Evolutionary conservation across 1,139 yeast genomes (phyloP).

Genomic region (Spencermartinsiella ligniputridi): DNA sequence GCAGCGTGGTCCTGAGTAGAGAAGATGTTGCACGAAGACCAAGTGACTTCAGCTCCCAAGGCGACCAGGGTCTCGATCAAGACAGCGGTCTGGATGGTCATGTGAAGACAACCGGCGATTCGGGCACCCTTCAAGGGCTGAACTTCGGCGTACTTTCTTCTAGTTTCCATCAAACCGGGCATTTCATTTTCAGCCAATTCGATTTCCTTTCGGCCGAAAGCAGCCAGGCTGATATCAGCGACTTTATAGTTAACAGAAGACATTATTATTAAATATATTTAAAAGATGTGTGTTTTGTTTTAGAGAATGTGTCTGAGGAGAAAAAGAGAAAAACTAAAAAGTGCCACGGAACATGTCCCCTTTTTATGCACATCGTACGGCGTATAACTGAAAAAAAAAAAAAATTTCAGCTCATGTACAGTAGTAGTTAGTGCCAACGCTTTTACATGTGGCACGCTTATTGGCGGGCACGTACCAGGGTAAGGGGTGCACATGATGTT

Average conservation of each 20-base stretch:
- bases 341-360: too few species aligned
- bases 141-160: constrained; percentile 83
- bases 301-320: constrained; percentile 1
- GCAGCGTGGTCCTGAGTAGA: constrained; percentile 99
- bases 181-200: constrained; percentile 99
- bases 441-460: too few species aligned
- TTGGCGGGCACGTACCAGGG: too few species aligned
- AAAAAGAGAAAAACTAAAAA: constrained; percentile 4
- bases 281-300: constrained; percentile 1
- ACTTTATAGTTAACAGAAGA: constrained; percentile 71
- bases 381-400: background rate
- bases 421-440: too few species aligned
- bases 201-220: constrained; percentile 99
- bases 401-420: too few species aligned
- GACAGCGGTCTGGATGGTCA: constrained; percentile 99
- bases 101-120: constrained; percentile 98
- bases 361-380: constrained; percentile 6
- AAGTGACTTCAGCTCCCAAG: constrained; percentile 99
- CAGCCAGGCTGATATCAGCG: constrained; percentile 98
- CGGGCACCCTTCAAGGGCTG: constrained; percentile 99
- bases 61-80: constrained; percentile 96
- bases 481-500: too few species aligned
- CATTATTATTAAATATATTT: constrained; percentile 16
- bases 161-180: constrained; percentile 99
- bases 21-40: constrained; percentile 99